These are phyloP conservation scores for Microascus cirrosus DNA, from an alignment of 2,329 filamentous ascomycete genomes.

Conservation along the genomic window DNA sequence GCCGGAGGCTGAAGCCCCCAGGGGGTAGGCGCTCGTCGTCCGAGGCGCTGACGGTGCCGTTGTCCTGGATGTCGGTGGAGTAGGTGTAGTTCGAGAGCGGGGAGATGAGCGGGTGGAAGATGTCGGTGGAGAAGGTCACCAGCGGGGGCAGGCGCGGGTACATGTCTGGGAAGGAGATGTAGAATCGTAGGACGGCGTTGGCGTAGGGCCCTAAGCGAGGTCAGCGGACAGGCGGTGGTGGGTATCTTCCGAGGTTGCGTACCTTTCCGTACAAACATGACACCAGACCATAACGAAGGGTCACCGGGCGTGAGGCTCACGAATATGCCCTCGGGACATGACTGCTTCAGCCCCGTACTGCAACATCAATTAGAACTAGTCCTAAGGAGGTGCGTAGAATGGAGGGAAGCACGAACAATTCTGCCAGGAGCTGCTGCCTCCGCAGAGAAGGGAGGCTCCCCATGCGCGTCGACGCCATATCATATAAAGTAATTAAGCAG, in stretches of 20 bases:
- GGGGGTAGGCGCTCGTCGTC: slow-evolving; percentile 77
- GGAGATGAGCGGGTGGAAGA: slow-evolving; percentile 89
- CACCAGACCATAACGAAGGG: slow-evolving; percentile 75
- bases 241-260: slow-evolving; percentile 10
- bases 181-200: slow-evolving; percentile 77
- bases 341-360: slow-evolving; percentile 71
- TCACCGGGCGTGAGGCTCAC: slow-evolving; percentile 75
- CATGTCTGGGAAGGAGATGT: slow-evolving; percentile 72
- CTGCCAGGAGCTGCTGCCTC: slow-evolving; percentile 66
- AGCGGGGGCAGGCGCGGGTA: slow-evolving; percentile 74
- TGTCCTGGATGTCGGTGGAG: slow-evolving; percentile 64
- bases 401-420: slow-evolving; percentile 53
- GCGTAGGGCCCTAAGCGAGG: slow-evolving; percentile 65
- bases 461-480: slow-evolving; percentile 34
- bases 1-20: slow-evolving; percentile 78
- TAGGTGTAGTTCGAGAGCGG: slow-evolving; percentile 93
- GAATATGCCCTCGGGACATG: slow-evolving; percentile 78
- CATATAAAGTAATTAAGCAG: neutral
- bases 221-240: neutral
- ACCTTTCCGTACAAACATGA: slow-evolving; percentile 87
- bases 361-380: slow-evolving; percentile 11
- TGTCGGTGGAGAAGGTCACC: slow-evolving; percentile 80
- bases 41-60: slow-evolving; percentile 69
- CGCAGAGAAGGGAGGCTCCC: slow-evolving; percentile 44
- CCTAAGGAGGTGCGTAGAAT: slow-evolving; percentile 1